Base-by-base conservation (phyloP, 1,139 yeast genomes). In the Yamadazyma epiphylla region DNA sequence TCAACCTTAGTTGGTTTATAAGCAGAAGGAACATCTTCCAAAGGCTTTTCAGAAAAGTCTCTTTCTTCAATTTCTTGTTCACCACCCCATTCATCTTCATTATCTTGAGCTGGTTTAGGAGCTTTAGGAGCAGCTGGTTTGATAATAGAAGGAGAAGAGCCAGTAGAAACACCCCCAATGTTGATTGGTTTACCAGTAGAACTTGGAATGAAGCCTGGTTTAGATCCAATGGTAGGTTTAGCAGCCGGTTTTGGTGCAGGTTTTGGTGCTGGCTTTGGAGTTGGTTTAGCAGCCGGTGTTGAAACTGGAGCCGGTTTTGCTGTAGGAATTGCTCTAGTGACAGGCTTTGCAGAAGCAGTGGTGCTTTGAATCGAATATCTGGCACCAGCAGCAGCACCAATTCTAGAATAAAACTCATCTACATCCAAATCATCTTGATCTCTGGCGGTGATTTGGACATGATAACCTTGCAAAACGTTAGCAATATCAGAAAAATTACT, bases 401-500 rank as follows among this genome's bases (percentile, higher is more conserved):
- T 80, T 46, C 87, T 79, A 33, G 77, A 70, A 43, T 87, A 58
- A 41, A 91, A 75, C 38, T 84, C 94, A 20, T 73, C 70, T 28
- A 83, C 85, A 45, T 85, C 85, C 53, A 94, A 71, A 53, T 94
- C 98, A 49, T 87, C 96, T 32, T 77, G 72, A 51, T 86, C 94
- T 59, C 97, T 77, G n/a, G 97, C 98, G 25, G 96, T 87, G 42
- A 94, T 80, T 59, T 91, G 97, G 33, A 91, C 89, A 53, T 91
- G 98, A 60, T 89, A 91, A 23, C 95, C 95, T 43, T 70, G 70
- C 46, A 83, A 69, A 15, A 78, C 66, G 37, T 70, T 76, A 19
- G 89, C 75, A 11, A 83, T 83, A 25, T 79, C 83, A 26, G 86
- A 86, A 45, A 82, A 80, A 56, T 83, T 83, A 41, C 77, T 62